phyloP scores from a whole-genome alignment of 441 rosid genomes.

The Biscutella laevigata region DNA sequence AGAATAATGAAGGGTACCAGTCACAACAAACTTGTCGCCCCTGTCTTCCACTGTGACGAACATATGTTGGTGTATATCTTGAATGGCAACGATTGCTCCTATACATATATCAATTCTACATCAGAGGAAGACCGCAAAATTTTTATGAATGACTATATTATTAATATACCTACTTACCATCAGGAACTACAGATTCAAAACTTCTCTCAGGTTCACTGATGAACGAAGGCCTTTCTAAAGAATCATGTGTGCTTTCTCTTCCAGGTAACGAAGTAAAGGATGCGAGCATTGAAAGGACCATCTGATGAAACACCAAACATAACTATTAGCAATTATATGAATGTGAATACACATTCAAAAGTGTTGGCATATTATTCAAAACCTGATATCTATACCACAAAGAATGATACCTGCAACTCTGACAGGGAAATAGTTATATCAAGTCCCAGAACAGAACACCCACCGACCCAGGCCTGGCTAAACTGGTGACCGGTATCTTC shows the following conservation, averaged over 20 bases:
- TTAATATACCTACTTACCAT: constrained; percentile 50
- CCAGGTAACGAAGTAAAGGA: constrained; percentile 41
- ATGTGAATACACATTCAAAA: constrained; percentile 1
- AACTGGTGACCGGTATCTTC: constrained; percentile 30
- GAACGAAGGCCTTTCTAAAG: constrained; percentile 30
- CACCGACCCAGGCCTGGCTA: constrained; percentile 57
- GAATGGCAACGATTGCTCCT: constrained; percentile 88
- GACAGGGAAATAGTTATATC: constrained; percentile 60
- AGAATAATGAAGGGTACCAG: constrained; percentile 79
- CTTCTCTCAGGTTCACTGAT: constrained; percentile 31
- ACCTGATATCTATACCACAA: constrained; percentile 17
- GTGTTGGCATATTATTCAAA: neutral
- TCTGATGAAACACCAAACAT: constrained; percentile 39
- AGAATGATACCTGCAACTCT: constrained; percentile 55
- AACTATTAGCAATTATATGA: constrained; percentile 1
- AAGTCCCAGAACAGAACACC: constrained; percentile 64
- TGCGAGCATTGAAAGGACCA: constrained; percentile 54
- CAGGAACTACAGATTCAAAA: constrained; percentile 54
- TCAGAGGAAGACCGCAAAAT: constrained; percentile 22
- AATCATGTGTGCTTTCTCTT: constrained; percentile 31
- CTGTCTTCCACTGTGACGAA: constrained; percentile 68
- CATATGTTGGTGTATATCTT: constrained; percentile 81
- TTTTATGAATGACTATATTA: constrained; percentile 11
- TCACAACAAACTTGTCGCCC: constrained; percentile 42
- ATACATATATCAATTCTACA: constrained; percentile 18